Conservation (phyloP, 805 yeast species). For the Lipomyces mesembrius region DNA sequence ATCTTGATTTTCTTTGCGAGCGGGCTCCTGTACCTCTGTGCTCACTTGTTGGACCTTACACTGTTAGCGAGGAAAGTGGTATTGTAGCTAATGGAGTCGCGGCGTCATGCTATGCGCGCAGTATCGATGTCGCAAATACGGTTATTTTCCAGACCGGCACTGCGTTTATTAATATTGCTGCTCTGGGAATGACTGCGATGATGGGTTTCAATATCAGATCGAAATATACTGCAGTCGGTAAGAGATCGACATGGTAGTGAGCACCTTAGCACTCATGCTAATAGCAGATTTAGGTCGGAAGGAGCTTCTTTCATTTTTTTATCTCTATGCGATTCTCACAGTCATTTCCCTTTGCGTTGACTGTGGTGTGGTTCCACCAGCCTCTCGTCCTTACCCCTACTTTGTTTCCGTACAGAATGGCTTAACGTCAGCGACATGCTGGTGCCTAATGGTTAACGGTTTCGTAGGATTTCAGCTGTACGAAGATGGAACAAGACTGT, state of each 20-base stretch:
- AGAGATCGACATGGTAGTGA: neutral
- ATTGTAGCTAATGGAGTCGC: constrained; percentile 60
- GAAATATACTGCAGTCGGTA: constrained; percentile 88
- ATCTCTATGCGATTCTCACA: constrained; percentile 60
- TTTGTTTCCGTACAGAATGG: constrained; percentile 85
- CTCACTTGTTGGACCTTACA: constrained; percentile 65
- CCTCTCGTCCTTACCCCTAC: constrained; percentile 72
- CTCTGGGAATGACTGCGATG: constrained; percentile 65
- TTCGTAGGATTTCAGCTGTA: constrained; percentile 84
- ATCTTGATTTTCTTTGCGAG: constrained; percentile 64
- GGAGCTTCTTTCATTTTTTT: constrained; percentile 79
- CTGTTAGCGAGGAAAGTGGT: constrained; percentile 40
- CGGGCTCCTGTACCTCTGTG: constrained; percentile 80
- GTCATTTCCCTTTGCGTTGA: constrained; percentile 78
- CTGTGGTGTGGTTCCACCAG: constrained; percentile 91
- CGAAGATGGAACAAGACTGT: constrained; percentile 85
- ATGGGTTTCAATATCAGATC: constrained; percentile 77
- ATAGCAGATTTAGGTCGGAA: constrained; percentile 55
- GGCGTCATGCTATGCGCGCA: constrained; percentile 81
- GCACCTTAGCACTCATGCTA: neutral
- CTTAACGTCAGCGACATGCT: constrained; percentile 69
- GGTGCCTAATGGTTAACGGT: constrained; percentile 73
- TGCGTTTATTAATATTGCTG: constrained; percentile 81
- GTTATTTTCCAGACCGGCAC: constrained; percentile 87
- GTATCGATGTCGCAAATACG: constrained; percentile 88